phyloP scores from a whole-genome alignment of 192 early-diverging fungal genomes.

The Coemansia sp. region DNA sequence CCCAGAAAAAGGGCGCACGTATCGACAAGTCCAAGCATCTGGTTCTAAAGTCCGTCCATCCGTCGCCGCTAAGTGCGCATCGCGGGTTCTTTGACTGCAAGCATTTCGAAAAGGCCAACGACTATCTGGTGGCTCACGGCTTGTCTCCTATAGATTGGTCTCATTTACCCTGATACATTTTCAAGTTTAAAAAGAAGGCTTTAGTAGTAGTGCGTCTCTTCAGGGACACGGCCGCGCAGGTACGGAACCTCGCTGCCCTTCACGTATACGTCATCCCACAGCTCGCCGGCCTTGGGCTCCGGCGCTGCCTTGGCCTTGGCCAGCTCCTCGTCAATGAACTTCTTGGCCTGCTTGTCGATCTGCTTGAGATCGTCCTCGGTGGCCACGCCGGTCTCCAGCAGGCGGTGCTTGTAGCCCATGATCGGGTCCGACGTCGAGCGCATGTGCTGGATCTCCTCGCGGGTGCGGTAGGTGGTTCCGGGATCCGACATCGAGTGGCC shows the following conservation, averaged over 20 bases:
- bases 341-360: conserved; percentile 89
- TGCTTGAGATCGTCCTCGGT: conserved; percentile 90
- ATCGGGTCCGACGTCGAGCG: conserved; percentile 90
- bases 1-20: conserved; percentile 76
- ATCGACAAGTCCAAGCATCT: conserved; percentile 80
- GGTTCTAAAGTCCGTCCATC: conserved; percentile 84
- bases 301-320: conserved; percentile 76
- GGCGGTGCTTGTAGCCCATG: conserved; percentile 82
- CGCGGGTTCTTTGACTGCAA: conserved; percentile 83
- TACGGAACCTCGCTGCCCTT: conserved; percentile 67
- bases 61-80: conserved; percentile 83
- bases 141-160: conserved; percentile 33
- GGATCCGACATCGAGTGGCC: conserved; percentile 99
- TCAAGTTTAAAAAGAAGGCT: neutral
- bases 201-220: conserved; percentile 68
- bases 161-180: conserved; percentile 11
- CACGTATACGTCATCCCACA: conserved; percentile 84
- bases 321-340: conserved; percentile 81
- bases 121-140: conserved; percentile 61
- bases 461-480: conserved; percentile 97
- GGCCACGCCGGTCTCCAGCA: conserved; percentile 65
- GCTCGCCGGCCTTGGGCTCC: conserved; percentile 65
- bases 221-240: conserved; percentile 81
- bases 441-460: conserved; percentile 99
- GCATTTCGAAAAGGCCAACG: conserved; percentile 87